phyloP scores from a whole-genome alignment of 768 basidiomycete genomes.

The Termitomyces sp. region DNA sequence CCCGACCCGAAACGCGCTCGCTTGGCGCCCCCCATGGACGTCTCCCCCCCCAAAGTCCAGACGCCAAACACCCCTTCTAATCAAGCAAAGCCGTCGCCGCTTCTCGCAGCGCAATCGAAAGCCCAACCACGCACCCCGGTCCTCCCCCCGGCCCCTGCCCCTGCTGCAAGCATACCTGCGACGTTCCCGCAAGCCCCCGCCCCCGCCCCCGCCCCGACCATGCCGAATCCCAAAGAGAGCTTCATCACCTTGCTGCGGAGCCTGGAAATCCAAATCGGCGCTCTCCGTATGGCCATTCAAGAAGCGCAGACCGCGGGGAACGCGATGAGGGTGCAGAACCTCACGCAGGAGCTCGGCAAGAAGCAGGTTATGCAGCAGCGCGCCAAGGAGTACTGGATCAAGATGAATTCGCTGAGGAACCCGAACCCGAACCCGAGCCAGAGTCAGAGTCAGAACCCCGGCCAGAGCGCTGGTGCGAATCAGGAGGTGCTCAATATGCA shows the following conservation, averaged over 20 bases:
- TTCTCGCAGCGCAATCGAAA: conserved; percentile 13
- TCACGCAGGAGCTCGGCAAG: conserved; percentile 11
- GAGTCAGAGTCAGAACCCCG: too few relatives aligned
- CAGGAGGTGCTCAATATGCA: background rate
- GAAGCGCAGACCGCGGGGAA: conserved; percentile 8
- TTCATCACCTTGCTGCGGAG: background rate
- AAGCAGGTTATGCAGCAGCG: conserved; percentile 3
- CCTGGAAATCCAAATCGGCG: conserved; percentile 6
- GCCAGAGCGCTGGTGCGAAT: background rate
- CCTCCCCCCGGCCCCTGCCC: background rate
- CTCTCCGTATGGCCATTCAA: conserved; percentile 3
- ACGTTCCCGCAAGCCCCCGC: too few relatives aligned
- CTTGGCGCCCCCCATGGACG: conserved; percentile 20
- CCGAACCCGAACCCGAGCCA: too few relatives aligned
- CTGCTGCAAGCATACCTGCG: background rate
- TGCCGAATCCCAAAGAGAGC: background rate
- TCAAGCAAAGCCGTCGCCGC: conserved; percentile 17
- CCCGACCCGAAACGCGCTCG: conserved; percentile 44
- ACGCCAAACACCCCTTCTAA: conserved; percentile 17
- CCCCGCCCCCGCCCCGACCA: too few relatives aligned
- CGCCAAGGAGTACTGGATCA: conserved; percentile 1
- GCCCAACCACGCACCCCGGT: conserved; percentile 10
- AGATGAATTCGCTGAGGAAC: background rate
- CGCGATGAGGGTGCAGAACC: background rate
- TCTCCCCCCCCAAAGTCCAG: conserved; percentile 18